These are phyloP conservation scores for Ephemerocybe angulata DNA, from an alignment of 768 basidiomycete genomes.

Conservation along the genomic window DNA sequence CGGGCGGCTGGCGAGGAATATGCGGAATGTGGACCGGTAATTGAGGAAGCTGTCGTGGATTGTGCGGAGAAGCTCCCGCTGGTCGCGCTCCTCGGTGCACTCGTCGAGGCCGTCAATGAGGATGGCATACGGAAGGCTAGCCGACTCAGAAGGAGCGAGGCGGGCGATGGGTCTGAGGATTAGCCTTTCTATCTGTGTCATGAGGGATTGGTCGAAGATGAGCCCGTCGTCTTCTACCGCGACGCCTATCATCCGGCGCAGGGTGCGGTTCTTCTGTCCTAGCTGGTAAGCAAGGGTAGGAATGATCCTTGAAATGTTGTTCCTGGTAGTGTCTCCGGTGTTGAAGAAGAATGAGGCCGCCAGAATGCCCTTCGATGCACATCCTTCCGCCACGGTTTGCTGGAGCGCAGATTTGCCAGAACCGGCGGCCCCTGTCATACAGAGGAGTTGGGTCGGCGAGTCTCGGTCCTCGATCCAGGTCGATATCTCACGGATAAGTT, in stretches of 20 bases:
- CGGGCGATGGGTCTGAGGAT: constrained; percentile 2
- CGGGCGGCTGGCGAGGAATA: constrained; percentile 15
- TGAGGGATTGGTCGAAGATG: neutral
- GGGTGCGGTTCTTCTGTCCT: neutral
- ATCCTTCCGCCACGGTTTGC: constrained; percentile 2
- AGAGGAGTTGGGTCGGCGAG: neutral
- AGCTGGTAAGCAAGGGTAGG: constrained; percentile 14
- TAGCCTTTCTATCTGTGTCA: constrained; percentile 6
- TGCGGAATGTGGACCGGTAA: constrained; percentile 5
- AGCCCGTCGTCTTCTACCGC: neutral
- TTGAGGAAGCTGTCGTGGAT: constrained; percentile 5
- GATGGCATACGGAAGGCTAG: neutral
- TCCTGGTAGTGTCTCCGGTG: neutral
- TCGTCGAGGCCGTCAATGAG: constrained; percentile 15
- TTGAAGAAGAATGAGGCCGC: constrained; percentile 13
- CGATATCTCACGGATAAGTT: neutral
- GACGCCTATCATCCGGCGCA: neutral
- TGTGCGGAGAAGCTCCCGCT: constrained; percentile 7
- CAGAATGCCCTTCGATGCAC: neutral
- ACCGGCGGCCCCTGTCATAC: neutral
- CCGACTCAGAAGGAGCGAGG: neutral
- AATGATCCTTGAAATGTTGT: constrained; percentile 7
- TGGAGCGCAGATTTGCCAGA: constrained; percentile 3
- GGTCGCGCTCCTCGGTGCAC: constrained; percentile 8
- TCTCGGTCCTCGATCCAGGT: neutral